Percentiles rank a stretch among this genome's conserved stretches.
These are phyloP conservation scores for Scheffersomyces segobiensis DNA, from an alignment of 1,139 yeast genomes.

Conservation along the genomic window DNA sequence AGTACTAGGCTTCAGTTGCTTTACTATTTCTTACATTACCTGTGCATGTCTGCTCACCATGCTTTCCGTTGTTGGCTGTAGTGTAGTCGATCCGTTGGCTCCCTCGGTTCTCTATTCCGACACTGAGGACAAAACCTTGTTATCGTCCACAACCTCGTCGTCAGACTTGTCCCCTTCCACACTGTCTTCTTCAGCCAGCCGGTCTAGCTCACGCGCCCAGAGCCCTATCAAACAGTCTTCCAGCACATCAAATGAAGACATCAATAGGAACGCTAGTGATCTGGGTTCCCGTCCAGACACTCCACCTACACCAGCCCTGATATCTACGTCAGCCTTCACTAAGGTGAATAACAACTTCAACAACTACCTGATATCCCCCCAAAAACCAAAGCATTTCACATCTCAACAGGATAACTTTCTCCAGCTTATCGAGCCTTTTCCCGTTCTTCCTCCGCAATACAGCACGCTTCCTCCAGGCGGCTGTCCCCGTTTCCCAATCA, in stretches of 20 bases:
- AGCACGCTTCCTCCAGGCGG: conserved; percentile 47
- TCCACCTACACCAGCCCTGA: not conserved
- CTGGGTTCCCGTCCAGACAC: not conserved
- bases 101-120: not conserved
- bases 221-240: not conserved
- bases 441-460: conserved; percentile 53
- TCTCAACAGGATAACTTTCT: conserved; percentile 20
- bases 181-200: not conserved
- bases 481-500: conserved; percentile 53
- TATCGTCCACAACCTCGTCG: not conserved
- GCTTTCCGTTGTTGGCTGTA: not conserved
- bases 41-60: not conserved
- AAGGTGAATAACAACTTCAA: not conserved
- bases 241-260: not conserved
- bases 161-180: not conserved
- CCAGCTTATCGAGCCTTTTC: conserved; percentile 49
- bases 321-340: not conserved
- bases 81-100: not conserved
- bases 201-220: not conserved
- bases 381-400: not conserved
- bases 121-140: not conserved
- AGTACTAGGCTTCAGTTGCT: not conserved
- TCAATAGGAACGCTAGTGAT: not conserved
- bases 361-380: not conserved
- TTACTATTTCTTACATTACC: not conserved